These are phyloP conservation scores for Fomitopsis serialis DNA, from an alignment of 768 basidiomycete species.

Conservation along the genomic window DNA sequence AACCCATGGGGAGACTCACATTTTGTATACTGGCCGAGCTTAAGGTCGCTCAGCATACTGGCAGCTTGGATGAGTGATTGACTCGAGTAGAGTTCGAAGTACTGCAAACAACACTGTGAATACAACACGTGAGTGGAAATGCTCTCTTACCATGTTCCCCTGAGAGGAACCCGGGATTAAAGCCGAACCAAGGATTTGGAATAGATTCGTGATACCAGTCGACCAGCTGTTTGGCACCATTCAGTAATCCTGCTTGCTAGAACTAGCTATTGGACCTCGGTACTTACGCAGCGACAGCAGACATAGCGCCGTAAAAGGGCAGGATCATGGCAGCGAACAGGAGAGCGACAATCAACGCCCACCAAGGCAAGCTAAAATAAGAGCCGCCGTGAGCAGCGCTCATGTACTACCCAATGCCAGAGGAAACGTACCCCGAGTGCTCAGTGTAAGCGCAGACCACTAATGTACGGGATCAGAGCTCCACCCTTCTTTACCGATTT, in stretches of 20 bases:
- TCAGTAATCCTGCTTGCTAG: not conserved
- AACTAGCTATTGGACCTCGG: not conserved
- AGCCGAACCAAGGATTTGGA: slow-evolving; percentile 45
- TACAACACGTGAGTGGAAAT: not conserved
- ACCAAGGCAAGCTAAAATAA: slow-evolving; percentile 44
- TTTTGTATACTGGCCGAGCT: slow-evolving; percentile 1
- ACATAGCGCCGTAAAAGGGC: slow-evolving; percentile 38
- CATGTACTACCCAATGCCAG: no score
- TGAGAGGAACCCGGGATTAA: slow-evolving; percentile 44
- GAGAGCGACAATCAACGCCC: slow-evolving; percentile 39
- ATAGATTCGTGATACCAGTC: slow-evolving; percentile 19
- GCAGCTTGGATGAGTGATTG: slow-evolving; percentile 29
- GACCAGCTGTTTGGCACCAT: slow-evolving; percentile 3
- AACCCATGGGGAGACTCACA: slow-evolving; percentile 18
- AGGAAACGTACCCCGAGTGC: not conserved
- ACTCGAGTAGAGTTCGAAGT: slow-evolving; percentile 6
- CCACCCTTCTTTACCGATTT: not conserved
- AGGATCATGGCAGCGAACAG: slow-evolving; percentile 44
- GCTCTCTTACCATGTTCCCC: slow-evolving; percentile 37
- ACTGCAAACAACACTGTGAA: slow-evolving; percentile 3
- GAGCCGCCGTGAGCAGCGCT: no score
- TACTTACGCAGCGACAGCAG: slow-evolving; percentile 4
- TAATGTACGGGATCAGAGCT: not conserved
- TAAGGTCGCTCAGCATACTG: slow-evolving; percentile 42
- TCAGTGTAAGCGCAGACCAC: slow-evolving; percentile 3